A percentile compares a stretch with the other conserved stretches of the same genome.
These are phyloP conservation scores for Herpetomonas tarakana DNA, from an alignment of 208 protist genomes.

Conservation along the genomic window DNA sequence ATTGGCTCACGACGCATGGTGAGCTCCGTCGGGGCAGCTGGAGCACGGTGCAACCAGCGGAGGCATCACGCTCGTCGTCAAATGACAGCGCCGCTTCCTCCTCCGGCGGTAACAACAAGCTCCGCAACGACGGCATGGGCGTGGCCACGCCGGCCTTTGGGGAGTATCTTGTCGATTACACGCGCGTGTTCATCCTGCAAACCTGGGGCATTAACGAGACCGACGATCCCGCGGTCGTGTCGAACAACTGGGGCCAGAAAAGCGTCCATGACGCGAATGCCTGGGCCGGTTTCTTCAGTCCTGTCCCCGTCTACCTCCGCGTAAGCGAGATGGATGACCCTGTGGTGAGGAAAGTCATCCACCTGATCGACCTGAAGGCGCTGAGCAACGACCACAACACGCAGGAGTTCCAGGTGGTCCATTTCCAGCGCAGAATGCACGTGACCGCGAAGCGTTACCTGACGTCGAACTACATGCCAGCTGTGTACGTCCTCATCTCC, in stretches of 20 bases:
- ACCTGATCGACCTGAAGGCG: not conserved
- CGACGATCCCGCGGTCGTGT: conserved; percentile 8
- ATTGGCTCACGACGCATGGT: not conserved
- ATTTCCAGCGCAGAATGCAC: too few species aligned
- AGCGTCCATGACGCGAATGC: conserved; percentile 8
- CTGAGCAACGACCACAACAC: not conserved
- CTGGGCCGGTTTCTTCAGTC: conserved; percentile 6
- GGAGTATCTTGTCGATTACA: not conserved
- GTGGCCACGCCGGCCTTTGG: not conserved
- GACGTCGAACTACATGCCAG: too few species aligned
- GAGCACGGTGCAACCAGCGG: too few species aligned
- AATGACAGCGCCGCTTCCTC: too few species aligned
- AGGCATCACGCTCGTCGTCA: too few species aligned
- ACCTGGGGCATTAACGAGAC: not conserved
- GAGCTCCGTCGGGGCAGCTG: not conserved
- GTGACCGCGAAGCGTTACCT: too few species aligned
- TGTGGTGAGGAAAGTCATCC: not conserved
- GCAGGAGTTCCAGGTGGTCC: too few species aligned
- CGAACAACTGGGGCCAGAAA: conserved; percentile 22
- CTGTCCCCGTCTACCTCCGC: conserved; percentile 4
- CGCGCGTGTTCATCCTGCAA: not conserved
- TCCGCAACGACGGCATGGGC: not conserved
- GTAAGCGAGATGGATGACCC: not conserved
- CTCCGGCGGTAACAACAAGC: too few species aligned
- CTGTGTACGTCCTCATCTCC: too few species aligned